Evolutionary conservation across 768 basidiomycete species (phyloP).

Genomic region (Strobilomyces confusus): DNA sequence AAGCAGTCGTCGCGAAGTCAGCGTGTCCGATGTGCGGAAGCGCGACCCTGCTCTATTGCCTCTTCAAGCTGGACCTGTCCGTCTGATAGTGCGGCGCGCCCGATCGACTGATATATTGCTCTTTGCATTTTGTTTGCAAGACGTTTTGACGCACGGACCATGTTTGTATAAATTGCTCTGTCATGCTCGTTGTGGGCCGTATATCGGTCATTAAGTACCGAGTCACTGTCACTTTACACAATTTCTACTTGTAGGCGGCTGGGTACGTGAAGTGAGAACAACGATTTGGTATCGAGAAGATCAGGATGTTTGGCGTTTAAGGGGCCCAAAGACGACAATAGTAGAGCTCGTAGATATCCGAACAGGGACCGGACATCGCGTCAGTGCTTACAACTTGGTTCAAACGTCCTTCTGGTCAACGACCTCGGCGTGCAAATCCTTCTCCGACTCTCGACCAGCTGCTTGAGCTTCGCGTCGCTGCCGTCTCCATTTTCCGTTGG

Average conservation of each 20-base stretch:
- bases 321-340: too few relatives aligned
- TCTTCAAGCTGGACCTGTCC: constrained; percentile 48
- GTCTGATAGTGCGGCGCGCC: constrained; percentile 1
- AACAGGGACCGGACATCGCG: background rate
- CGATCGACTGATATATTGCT: background rate
- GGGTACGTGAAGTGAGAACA: background rate
- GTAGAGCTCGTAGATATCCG: too few relatives aligned
- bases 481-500: constrained; percentile 38
- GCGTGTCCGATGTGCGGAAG: constrained; percentile 51
- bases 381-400: too few relatives aligned
- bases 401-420: background rate
- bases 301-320: background rate
- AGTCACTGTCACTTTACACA: too few relatives aligned
- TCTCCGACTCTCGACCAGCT: background rate
- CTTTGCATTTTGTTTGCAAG: background rate
- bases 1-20: constrained; percentile 42
- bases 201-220: background rate
- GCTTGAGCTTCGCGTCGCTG: constrained; percentile 21
- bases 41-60: constrained; percentile 50
- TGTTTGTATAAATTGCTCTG: too few relatives aligned
- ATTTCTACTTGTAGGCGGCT: background rate
- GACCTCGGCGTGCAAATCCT: background rate
- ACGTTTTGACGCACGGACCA: background rate
- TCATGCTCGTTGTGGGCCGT: background rate
- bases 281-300: background rate